A percentile compares a stretch with the other conserved stretches of the same genome.
phyloP scores from a whole-genome alignment of 2,329 filamentous ascomycete genomes.

The Ophiostoma pallidulum region DNA sequence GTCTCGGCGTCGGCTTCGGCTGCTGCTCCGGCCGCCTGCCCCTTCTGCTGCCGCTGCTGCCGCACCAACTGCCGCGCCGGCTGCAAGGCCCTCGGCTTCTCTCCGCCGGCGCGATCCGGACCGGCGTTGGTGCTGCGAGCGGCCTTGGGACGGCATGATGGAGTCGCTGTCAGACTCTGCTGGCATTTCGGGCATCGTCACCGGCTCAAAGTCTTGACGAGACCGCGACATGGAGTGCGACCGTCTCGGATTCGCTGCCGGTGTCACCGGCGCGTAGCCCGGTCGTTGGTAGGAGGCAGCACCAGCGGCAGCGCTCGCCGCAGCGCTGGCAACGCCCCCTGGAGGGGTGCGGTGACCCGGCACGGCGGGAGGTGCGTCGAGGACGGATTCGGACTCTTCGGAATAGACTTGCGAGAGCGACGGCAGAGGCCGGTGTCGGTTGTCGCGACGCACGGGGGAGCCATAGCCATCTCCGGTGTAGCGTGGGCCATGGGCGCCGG shows the following conservation, averaged over 20 bases:
- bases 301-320: no score
- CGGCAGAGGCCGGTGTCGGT: constrained; percentile 21
- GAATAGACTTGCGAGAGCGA: constrained; percentile 15
- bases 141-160: constrained; percentile 33
- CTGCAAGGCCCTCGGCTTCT: constrained; percentile 32
- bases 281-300: constrained; percentile 23
- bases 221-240: constrained; percentile 31
- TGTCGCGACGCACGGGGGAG: constrained; percentile 35
- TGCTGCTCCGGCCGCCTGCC: constrained; percentile 16
- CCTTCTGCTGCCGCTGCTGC: constrained; percentile 20
- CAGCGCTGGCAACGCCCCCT: no score
- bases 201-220: constrained; percentile 28
- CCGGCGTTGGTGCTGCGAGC: constrained; percentile 29
- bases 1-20: constrained; percentile 6
- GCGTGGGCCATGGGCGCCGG: constrained; percentile 51
- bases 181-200: constrained; percentile 46
- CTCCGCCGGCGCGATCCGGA: constrained; percentile 36
- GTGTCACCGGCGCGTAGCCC: neutral
- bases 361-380: constrained; percentile 24
- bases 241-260: constrained; percentile 3
- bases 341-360: no score
- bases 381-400: constrained; percentile 26
- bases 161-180: constrained; percentile 39
- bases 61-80: constrained; percentile 31
- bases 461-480: constrained; percentile 61